Conservation (phyloP, 192 early-diverging fungal species). For the Phycomyces nitens region DNA sequence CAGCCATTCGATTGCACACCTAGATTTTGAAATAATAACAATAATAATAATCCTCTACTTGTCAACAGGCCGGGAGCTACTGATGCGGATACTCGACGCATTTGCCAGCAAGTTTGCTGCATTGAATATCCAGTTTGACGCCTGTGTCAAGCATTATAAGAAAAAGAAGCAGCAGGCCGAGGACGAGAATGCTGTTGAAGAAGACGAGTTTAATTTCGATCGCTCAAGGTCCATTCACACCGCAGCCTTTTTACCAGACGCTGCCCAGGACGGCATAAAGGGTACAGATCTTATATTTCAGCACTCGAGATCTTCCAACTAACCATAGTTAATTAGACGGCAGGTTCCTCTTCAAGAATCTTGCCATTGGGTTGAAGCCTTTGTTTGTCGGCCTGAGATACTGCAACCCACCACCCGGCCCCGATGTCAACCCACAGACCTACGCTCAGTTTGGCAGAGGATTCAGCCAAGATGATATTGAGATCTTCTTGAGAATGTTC, state of each 20-base stretch:
- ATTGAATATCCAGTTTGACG: constrained; percentile 61
- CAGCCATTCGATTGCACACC: no score
- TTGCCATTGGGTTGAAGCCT: constrained; percentile 86
- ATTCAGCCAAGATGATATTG: constrained; percentile 68
- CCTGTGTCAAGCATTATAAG: constrained; percentile 54
- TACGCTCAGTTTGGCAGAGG: constrained; percentile 55
- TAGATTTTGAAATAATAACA: no score
- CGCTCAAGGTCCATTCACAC: constrained; percentile 53
- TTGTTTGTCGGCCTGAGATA: constrained; percentile 70
- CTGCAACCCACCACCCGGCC: constrained; percentile 60
- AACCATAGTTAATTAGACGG: constrained; percentile 66
- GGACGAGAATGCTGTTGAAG: constrained; percentile 37
- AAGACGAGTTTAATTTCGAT: constrained; percentile 59
- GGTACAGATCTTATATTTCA: not conserved
- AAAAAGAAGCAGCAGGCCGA: constrained; percentile 49
- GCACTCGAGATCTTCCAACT: no score
- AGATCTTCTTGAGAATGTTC: constrained; percentile 70
- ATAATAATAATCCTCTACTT: not conserved
- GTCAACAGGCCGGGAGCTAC: constrained; percentile 47
- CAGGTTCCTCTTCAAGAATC: constrained; percentile 82
- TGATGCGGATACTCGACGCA: constrained; percentile 82
- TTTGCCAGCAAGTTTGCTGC: constrained; percentile 75
- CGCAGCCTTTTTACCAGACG: constrained; percentile 36
- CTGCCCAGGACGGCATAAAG: constrained; percentile 67
- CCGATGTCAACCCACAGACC: constrained; percentile 32